Percentiles rank a stretch among this genome's conserved stretches.
Evolutionary conservation across 2,329 filamentous ascomycete species (phyloP).

Genomic region (Malbranchea zuffiana): DNA sequence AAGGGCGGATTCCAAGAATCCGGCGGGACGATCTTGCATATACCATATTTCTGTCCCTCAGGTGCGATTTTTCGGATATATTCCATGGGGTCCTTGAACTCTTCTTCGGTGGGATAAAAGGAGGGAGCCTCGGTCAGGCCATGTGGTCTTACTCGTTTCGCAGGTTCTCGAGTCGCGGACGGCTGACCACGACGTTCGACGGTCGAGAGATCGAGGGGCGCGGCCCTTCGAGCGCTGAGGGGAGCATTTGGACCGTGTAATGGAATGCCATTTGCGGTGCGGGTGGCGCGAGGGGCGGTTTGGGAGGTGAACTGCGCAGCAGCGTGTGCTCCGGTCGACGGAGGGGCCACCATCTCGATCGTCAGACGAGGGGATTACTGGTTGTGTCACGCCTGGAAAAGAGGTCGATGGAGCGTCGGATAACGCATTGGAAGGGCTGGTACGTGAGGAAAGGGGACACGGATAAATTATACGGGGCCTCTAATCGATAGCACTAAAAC

Average conservation of each 20-base stretch:
- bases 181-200: slow-evolving; percentile 85
- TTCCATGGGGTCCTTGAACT: slow-evolving; percentile 87
- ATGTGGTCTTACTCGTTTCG: slow-evolving; percentile 70
- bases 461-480: slow-evolving; percentile 2
- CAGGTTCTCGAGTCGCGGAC: slow-evolving; percentile 61
- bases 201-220: slow-evolving; percentile 70
- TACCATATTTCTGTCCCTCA: slow-evolving; percentile 76
- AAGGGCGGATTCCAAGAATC: slow-evolving; percentile 91
- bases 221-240: slow-evolving; percentile 53
- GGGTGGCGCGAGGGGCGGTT: slow-evolving; percentile 27
- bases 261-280: slow-evolving; percentile 34
- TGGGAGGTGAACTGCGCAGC: slow-evolving; percentile 21
- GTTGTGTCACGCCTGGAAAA: slow-evolving; percentile 9
- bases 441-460: background rate
- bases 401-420: slow-evolving; percentile 2
- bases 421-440: slow-evolving; percentile 12
- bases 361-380: background rate
- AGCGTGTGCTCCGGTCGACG: slow-evolving; percentile 28
- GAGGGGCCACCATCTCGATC: slow-evolving; percentile 35
- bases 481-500: too few relatives aligned
- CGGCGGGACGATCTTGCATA: slow-evolving; percentile 92
- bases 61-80: slow-evolving; percentile 87
- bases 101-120: slow-evolving; percentile 79
- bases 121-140: slow-evolving; percentile 82
- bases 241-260: slow-evolving; percentile 44